Conservation (phyloP, 2,329 filamentous ascomycete species). For the Fusarium marasasianum region DNA sequence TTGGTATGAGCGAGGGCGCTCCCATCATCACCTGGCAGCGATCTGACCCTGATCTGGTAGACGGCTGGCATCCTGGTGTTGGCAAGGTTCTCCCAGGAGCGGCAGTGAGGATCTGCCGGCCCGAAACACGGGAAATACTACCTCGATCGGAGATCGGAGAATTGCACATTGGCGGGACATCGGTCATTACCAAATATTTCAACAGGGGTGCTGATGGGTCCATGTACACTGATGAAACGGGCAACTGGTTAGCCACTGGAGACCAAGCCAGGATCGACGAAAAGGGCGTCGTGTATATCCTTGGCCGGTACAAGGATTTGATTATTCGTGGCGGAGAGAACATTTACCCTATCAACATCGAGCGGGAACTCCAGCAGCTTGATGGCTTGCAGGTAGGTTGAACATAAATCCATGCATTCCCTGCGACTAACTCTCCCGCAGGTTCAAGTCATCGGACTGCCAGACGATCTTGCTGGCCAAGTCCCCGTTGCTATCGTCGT, state of each 20-base stretch:
- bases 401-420: neutral
- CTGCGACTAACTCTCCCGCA: conserved; percentile 25
- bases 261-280: conserved; percentile 53
- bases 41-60: conserved; percentile 42
- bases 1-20: conserved; percentile 58
- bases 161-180: conserved; percentile 51
- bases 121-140: conserved; percentile 43
- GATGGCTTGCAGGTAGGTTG: conserved; percentile 43
- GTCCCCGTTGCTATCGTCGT: conserved; percentile 57
- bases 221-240: conserved; percentile 49
- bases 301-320: conserved; percentile 56
- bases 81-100: conserved; percentile 54
- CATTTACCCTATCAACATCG: conserved; percentile 52
- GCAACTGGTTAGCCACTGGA: conserved; percentile 52
- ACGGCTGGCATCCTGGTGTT: conserved; percentile 51
- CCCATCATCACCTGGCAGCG: conserved; percentile 53
- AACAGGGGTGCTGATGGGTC: conserved; percentile 35
- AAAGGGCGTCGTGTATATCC: conserved; percentile 50
- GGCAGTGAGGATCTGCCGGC: conserved; percentile 50
- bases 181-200: conserved; percentile 50
- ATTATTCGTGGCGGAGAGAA: conserved; percentile 59
- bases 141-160: conserved; percentile 49
- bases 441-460: conserved; percentile 54
- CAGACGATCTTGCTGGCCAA: conserved; percentile 57
- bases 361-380: conserved; percentile 48